A percentile compares a stretch with the other conserved stretches of the same genome.
Conservation (phyloP, 108 stramenopile species). For the Parietichytrium sp. region DNA sequence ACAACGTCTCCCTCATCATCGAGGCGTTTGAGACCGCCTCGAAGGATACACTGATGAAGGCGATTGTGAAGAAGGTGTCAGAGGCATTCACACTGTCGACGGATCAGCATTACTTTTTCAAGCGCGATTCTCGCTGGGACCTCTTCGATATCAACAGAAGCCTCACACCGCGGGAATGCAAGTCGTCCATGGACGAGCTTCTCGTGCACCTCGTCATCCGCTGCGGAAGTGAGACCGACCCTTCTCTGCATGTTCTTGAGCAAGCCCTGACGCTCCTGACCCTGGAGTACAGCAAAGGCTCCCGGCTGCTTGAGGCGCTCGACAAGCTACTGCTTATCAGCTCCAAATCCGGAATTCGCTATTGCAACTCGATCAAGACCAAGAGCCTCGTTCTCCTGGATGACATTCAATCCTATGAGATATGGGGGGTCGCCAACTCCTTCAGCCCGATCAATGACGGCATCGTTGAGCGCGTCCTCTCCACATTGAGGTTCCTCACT, state of each 20-base stretch:
- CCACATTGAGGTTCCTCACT: neutral
- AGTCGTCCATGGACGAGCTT: neutral
- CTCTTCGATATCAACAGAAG: neutral
- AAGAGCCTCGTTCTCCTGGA: neutral
- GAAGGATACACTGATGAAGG: neutral
- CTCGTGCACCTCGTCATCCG: slow-evolving; percentile 20
- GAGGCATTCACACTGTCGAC: no score
- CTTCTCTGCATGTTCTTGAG: slow-evolving; percentile 26
- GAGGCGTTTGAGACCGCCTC: neutral
- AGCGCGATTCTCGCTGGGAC: neutral
- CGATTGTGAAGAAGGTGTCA: neutral
- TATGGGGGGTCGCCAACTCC: neutral
- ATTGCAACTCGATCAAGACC: neutral
- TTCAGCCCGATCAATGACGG: neutral
- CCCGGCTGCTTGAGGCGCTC: neutral
- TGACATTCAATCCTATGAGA: neutral
- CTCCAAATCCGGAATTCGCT: neutral
- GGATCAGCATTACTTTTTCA: neutral
- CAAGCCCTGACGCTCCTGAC: neutral
- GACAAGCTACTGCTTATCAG: neutral
- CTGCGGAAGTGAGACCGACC: neutral
- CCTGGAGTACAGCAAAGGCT: neutral
- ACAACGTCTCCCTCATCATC: neutral
- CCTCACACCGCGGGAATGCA: neutral
- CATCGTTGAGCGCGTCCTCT: neutral